Percentiles rank a stretch among this genome's conserved stretches.
phyloP scores from a whole-genome alignment of 1,139 yeast species.

The Kodamaea plutei region DNA sequence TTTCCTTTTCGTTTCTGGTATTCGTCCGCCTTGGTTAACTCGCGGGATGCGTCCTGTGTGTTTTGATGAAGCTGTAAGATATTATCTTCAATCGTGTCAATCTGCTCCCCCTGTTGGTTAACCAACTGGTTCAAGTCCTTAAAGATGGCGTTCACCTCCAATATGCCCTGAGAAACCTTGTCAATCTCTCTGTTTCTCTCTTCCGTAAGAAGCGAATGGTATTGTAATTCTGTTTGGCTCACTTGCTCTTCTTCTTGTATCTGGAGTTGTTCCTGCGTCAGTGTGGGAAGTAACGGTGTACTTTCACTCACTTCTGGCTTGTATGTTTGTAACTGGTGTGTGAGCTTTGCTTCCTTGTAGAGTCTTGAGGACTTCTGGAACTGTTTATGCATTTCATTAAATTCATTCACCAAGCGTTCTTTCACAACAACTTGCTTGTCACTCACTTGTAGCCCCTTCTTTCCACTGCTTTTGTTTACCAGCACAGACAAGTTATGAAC shows the following conservation, averaged over 20 bases:
- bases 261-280: conserved; percentile 26
- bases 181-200: conserved; percentile 72
- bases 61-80: conserved; percentile 61
- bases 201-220: conserved; percentile 63
- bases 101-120: conserved; percentile 76
- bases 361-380: conserved; percentile 26
- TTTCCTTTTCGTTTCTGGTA: conserved; percentile 67
- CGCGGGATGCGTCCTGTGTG: conserved; percentile 66
- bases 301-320: conserved; percentile 14
- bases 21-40: conserved; percentile 67
- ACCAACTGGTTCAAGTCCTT: conserved; percentile 76
- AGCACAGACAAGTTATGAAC: conserved; percentile 29
- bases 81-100: conserved; percentile 81
- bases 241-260: conserved; percentile 39
- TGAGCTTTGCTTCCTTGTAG: conserved; percentile 31
- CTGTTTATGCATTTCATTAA: conserved; percentile 34
- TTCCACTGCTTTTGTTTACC: conserved; percentile 27
- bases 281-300: conserved; percentile 25
- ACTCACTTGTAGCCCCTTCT: conserved; percentile 17
- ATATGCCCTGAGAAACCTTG: conserved; percentile 71
- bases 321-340: conserved; percentile 18
- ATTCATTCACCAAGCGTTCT: conserved; percentile 36
- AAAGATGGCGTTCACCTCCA: conserved; percentile 80
- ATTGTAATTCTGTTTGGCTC: conserved; percentile 63
- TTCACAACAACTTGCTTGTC: conserved; percentile 38